Percentiles rank a stretch among this genome's conserved stretches.
Conservation (phyloP, 1,284 basidiomycete genomes). For the Cryptococcus maquisensis region DNA sequence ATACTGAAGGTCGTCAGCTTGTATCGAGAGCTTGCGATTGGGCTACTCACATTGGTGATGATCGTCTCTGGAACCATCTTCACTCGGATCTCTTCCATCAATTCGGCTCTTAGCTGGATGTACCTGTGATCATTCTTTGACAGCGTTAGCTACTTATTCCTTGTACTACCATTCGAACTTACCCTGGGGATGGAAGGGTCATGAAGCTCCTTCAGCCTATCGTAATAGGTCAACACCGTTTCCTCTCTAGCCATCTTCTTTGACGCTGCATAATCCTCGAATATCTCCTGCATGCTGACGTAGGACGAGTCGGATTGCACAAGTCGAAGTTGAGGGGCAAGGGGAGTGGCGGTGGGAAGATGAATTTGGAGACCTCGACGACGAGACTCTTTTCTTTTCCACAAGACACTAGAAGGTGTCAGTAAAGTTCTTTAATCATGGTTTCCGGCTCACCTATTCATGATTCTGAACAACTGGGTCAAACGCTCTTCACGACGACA, state of each 20-base stretch:
- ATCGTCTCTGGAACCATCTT: constrained; percentile 92
- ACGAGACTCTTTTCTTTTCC: constrained; percentile 85
- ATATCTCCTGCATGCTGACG: constrained; percentile 87
- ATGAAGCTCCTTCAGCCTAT: constrained; percentile 69
- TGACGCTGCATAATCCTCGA: constrained; percentile 80
- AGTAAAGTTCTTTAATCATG: neutral
- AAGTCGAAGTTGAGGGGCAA: constrained; percentile 77
- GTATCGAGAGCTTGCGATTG: constrained; percentile 57
- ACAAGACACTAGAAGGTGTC: constrained; percentile 60
- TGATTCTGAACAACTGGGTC: constrained; percentile 85
- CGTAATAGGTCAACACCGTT: constrained; percentile 74
- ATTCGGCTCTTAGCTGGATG: constrained; percentile 62
- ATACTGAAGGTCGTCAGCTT: constrained; percentile 58
- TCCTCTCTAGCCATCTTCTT: constrained; percentile 80
- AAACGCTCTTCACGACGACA: constrained; percentile 90
- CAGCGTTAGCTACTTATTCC: neutral
- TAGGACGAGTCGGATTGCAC: constrained; percentile 90
- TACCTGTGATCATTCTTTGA: constrained; percentile 27
- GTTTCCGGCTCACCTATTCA: constrained; percentile 67
- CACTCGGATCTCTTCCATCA: constrained; percentile 80
- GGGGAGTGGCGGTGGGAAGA: constrained; percentile 79
- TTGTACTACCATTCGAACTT: constrained; percentile 4
- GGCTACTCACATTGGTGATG: constrained; percentile 65
- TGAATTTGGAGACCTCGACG: constrained; percentile 91
- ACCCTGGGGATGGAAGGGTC: constrained; percentile 40